Conservation (phyloP, 2,329 filamentous ascomycete genomes). For the Sporothrix dimorphospora region DNA sequence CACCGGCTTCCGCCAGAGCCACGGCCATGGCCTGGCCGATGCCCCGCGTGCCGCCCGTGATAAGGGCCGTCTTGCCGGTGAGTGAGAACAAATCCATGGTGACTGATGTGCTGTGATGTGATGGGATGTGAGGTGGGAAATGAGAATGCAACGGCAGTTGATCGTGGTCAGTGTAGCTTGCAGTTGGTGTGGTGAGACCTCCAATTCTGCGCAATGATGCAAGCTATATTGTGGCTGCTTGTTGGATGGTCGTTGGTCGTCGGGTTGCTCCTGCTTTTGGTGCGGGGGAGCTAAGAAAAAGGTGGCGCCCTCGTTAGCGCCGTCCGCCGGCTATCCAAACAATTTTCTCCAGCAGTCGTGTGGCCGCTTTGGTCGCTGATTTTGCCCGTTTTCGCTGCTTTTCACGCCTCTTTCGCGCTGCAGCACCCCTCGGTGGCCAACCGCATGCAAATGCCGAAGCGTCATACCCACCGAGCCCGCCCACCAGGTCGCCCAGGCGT, state of each 20-base stretch:
- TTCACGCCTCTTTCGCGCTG: background rate
- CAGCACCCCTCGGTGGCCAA: background rate
- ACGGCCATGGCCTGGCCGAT: constrained; percentile 62
- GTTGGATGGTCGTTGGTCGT: background rate
- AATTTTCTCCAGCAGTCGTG: background rate
- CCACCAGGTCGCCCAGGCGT: background rate
- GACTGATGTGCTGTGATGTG: background rate
- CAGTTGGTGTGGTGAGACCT: background rate
- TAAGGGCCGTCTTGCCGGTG: constrained; percentile 58
- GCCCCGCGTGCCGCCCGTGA: constrained; percentile 61
- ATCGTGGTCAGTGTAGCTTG: background rate
- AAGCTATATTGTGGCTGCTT: constrained; percentile 3
- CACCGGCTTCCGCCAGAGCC: constrained; percentile 61
- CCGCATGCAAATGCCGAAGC: constrained; percentile 1
- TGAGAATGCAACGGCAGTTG: background rate
- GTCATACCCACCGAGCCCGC: background rate
- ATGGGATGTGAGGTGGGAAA: background rate
- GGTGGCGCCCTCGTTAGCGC: background rate
- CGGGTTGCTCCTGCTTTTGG: background rate
- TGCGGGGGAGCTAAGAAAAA: background rate
- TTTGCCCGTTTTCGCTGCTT: background rate
- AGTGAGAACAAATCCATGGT: constrained; percentile 54
- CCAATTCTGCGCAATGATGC: constrained; percentile 8
- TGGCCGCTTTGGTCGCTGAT: background rate
- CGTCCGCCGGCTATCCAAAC: constrained; percentile 24